Percentiles rank a stretch among this genome's conserved stretches.
These are phyloP conservation scores for Amanita exitialis DNA, from an alignment of 768 basidiomycete species.

Conservation along the genomic window DNA sequence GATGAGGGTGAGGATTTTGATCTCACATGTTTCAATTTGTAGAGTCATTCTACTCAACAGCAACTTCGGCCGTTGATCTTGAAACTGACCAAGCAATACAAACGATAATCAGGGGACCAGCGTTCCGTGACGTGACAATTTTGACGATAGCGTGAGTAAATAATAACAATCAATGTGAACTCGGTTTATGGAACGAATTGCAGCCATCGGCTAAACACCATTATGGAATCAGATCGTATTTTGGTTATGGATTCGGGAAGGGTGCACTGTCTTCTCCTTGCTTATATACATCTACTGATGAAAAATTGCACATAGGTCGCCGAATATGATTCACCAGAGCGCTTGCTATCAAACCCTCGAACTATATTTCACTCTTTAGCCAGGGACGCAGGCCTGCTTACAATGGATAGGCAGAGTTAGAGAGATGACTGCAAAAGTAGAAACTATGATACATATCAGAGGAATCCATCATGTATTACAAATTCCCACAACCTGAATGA, in stretches of 20 bases:
- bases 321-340: slow-evolving; percentile 71
- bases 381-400: slow-evolving; percentile 46
- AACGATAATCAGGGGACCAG: slow-evolving; percentile 72
- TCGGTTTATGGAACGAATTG: slow-evolving; percentile 1
- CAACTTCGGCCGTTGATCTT: slow-evolving; percentile 83
- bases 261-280: slow-evolving; percentile 21
- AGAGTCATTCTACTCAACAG: slow-evolving; percentile 22
- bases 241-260: slow-evolving; percentile 76
- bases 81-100: slow-evolving; percentile 88
- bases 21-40: background rate
- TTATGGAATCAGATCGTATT: slow-evolving; percentile 72
- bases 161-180: background rate
- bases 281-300: background rate
- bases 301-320: slow-evolving; percentile 32
- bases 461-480: too few species aligned
- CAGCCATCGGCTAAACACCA: slow-evolving; percentile 77
- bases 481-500: too few species aligned
- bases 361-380: slow-evolving; percentile 58
- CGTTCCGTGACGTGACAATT: slow-evolving; percentile 73
- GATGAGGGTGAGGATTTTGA: slow-evolving; percentile 59
- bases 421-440: too few species aligned
- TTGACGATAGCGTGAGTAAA: slow-evolving; percentile 72
- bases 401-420: slow-evolving; percentile 3
- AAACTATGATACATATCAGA: too few species aligned
- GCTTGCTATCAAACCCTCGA: slow-evolving; percentile 45